Percentiles rank a stretch among this genome's conserved stretches.
phyloP scores from a whole-genome alignment of 345 rosid genomes.

The Gossypium rotundifolium region DNA sequence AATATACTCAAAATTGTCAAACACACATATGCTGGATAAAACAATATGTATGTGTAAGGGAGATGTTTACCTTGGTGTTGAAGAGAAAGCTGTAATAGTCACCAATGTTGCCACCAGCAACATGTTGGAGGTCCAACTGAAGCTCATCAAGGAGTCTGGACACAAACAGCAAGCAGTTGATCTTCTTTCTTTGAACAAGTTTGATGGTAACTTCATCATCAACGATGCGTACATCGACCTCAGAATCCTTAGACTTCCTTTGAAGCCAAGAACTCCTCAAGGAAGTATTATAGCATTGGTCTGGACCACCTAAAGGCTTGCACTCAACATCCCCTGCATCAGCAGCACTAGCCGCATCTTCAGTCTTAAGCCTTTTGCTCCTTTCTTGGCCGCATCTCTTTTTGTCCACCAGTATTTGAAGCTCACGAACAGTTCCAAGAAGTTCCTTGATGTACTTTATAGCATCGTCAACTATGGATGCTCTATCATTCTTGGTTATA shows the following conservation, averaged over 20 bases:
- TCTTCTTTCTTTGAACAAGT: constrained; percentile 71
- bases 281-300: constrained; percentile 44
- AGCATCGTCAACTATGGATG: constrained; percentile 77
- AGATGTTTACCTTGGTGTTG: constrained; percentile 65
- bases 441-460: constrained; percentile 76
- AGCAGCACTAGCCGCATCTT: constrained; percentile 23
- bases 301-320: constrained; percentile 39
- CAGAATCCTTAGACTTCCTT: constrained; percentile 76
- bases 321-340: constrained; percentile 37
- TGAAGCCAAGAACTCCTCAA: constrained; percentile 84
- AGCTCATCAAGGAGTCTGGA: constrained; percentile 75
- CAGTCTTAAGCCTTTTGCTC: constrained; percentile 42
- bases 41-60: background rate
- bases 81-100: constrained; percentile 71
- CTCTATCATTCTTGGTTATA: constrained; percentile 59
- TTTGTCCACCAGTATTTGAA: constrained; percentile 63
- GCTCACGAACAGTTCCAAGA: constrained; percentile 61
- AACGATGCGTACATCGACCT: constrained; percentile 76
- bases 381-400: constrained; percentile 56
- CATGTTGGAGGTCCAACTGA: constrained; percentile 74
- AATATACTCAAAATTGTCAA: background rate
- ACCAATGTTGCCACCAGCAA: constrained; percentile 85
- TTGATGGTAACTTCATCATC: constrained; percentile 88
- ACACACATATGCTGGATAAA: background rate
- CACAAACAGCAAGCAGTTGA: constrained; percentile 68